phyloP scores from a whole-genome alignment of 2,329 filamentous ascomycete genomes.

The Microcyclospora pomicola region DNA sequence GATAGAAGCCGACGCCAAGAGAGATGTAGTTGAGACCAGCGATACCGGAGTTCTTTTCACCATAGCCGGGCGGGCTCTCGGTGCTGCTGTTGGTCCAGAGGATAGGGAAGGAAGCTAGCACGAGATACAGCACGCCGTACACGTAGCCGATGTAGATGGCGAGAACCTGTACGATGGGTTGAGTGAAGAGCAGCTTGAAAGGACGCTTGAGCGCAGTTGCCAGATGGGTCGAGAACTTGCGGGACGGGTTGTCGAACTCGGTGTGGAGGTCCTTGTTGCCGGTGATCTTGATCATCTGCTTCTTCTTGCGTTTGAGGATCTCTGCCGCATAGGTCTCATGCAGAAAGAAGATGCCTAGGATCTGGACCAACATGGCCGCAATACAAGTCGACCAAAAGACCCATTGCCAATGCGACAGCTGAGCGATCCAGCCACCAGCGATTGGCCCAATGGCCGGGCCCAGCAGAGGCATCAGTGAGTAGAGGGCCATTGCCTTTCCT shows the following conservation, averaged over 20 bases:
- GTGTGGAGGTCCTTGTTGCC: slow-evolving; percentile 48
- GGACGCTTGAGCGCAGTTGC: slow-evolving; percentile 22
- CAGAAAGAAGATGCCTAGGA: slow-evolving; percentile 47
- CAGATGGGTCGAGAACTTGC: slow-evolving; percentile 19
- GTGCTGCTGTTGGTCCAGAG: slow-evolving; percentile 14
- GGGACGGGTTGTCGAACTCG: slow-evolving; percentile 23
- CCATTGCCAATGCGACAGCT: slow-evolving; percentile 57
- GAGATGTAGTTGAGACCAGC: slow-evolving; percentile 32
- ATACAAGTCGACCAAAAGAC: slow-evolving; percentile 57
- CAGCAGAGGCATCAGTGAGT: slow-evolving; percentile 49
- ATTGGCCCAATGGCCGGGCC: slow-evolving; percentile 54
- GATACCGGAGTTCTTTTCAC: slow-evolving; percentile 13
- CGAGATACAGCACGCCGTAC: slow-evolving; percentile 27
- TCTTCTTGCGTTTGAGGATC: slow-evolving; percentile 45
- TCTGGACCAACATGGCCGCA: slow-evolving; percentile 46
- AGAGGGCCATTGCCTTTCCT: slow-evolving; percentile 48
- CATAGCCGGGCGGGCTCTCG: slow-evolving; percentile 9
- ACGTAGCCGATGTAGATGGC: slow-evolving; percentile 26
- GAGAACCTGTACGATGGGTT: slow-evolving; percentile 25
- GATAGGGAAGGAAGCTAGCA: slow-evolving; percentile 22
- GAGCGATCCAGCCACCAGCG: slow-evolving; percentile 49
- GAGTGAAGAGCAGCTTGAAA: slow-evolving; percentile 23
- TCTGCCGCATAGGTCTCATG: slow-evolving; percentile 54
- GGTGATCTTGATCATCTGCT: slow-evolving; percentile 43
- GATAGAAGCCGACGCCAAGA: slow-evolving; percentile 47